Base-by-base conservation (phyloP, 2,329 filamentous ascomycete species). In the Colletotrichum liriopes region DNA sequence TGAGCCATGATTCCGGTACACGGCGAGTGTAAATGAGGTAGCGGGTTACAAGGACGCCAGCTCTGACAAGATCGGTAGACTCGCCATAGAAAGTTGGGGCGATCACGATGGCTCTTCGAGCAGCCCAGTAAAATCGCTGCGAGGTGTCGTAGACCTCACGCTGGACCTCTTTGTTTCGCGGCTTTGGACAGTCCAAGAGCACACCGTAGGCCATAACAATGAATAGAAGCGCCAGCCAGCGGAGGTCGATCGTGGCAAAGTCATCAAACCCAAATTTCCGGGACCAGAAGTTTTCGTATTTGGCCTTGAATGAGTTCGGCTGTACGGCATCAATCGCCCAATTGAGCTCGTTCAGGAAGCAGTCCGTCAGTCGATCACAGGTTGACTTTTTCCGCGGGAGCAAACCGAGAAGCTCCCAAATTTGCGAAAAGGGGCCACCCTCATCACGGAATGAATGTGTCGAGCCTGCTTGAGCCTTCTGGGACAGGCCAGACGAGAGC, bases 71-170 rank as follows among this genome's bases (percentile, higher is more conserved):
- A 63, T 84, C 83, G 1, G 79, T 77, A 14, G 81, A 82, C 67
- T 84, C 83, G 14, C 83, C 82, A 7, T 81, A 82, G 32, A 84
- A 84, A 0, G 83, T 83, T 0, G 83, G 82, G 1, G 82, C 82
- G 32, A 84, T 81, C 8, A 84, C 82, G 45, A 84, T 82, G 41
- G 81, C 80, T 62, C 79, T 77, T 11, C 83, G 75, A 1, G 80
- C 75, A 2, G 82, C 82, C 83, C 83, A 84, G 74, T 82, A 84
- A 64, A 84, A 84, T 3, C 80, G 80, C 62, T 83, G 74, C 4
- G 82, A 84, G 7, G 80, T 78, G 39, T 84, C 82, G 64, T 83
- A 78, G 9, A 78, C 75, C 35, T 82, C 80, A 23, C 80, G 77
- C 65, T 82, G 81, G 23, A 77, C 76, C 60, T 84, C 82, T 4